Evolutionary conservation across 1,284 basidiomycete species (phyloP).

Genomic region (Cutaneotrichosporon mucoides): DNA sequence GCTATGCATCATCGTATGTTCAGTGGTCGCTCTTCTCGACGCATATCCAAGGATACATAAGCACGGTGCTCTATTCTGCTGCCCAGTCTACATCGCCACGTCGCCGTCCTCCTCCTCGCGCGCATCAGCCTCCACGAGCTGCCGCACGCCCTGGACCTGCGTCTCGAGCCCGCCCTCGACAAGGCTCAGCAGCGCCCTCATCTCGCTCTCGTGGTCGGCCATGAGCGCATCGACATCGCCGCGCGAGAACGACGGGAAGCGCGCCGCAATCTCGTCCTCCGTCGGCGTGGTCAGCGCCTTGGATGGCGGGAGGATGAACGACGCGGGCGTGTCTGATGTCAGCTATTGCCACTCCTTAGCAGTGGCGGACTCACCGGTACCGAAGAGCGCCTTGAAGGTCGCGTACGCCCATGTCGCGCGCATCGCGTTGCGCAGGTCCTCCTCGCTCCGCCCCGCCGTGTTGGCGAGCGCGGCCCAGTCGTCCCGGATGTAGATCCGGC

Average conservation of each 20-base stretch:
- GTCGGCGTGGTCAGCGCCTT: conserved; percentile 33
- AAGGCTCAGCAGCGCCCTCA: conserved; percentile 30
- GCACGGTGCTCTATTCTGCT: too few relatives aligned
- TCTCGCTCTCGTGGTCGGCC: conserved; percentile 40
- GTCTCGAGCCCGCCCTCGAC: conserved; percentile 33
- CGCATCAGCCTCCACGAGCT: conserved; percentile 21
- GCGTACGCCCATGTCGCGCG: conserved; percentile 34
- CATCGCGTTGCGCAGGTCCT: conserved; percentile 31
- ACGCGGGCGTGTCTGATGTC: conserved; percentile 24
- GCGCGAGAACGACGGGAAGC: conserved; percentile 34
- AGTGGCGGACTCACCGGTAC: conserved; percentile 1
- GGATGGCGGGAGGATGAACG: conserved; percentile 32
- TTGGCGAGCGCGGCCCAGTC: conserved; percentile 52
- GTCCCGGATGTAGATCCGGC: conserved; percentile 79
- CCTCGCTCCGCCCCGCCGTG: conserved; percentile 42
- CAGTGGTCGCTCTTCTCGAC: too few relatives aligned
- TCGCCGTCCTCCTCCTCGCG: conserved; percentile 14
- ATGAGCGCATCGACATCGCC: conserved; percentile 39
- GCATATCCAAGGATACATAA: too few relatives aligned
- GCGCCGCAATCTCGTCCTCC: conserved; percentile 37
- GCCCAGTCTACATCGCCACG: conserved; percentile 12
- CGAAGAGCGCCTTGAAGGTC: conserved; percentile 27
- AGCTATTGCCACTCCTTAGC: background rate
- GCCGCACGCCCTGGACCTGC: conserved; percentile 31
- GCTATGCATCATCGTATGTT: too few relatives aligned